Percentiles rank a stretch among this genome's conserved stretches.
Conservation (phyloP, 2,329 filamentous ascomycete genomes). For the Elsinoe fawcettii region DNA sequence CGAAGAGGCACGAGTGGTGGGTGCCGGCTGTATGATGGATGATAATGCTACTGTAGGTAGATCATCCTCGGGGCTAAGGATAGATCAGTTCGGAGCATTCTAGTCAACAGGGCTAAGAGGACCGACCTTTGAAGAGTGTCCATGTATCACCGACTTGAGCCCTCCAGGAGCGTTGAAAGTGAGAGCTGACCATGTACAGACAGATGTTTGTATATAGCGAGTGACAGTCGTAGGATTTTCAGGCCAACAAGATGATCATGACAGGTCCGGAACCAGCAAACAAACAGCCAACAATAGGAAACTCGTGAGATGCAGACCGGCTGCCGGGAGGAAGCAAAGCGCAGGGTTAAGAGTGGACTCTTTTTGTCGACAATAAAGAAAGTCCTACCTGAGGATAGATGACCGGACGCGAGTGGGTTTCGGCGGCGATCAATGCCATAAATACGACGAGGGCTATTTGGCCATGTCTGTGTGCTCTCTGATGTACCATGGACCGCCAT, state of each 20-base stretch:
- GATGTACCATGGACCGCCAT: conserved; percentile 7
- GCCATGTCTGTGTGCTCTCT: background rate
- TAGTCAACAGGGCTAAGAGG: background rate
- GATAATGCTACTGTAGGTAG: conserved; percentile 9
- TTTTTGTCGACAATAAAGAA: background rate
- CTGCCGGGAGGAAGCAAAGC: background rate
- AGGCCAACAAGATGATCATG: conserved; percentile 9
- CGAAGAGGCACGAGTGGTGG: background rate
- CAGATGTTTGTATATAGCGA: conserved; percentile 1
- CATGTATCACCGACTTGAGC: background rate
- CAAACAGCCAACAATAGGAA: conserved; percentile 10
- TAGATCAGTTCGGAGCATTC: background rate
- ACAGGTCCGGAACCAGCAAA: conserved; percentile 8
- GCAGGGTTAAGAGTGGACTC: background rate
- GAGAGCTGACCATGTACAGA: conserved; percentile 6
- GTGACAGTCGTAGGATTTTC: background rate
- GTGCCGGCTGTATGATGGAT: background rate
- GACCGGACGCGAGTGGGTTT: conserved; percentile 7
- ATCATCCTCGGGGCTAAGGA: background rate
- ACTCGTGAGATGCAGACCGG: conserved; percentile 10
- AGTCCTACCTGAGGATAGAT: conserved; percentile 14
- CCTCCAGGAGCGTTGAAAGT: conserved; percentile 6
- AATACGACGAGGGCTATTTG: conserved; percentile 10
- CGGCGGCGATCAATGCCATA: conserved; percentile 13
- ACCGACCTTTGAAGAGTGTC: background rate